A percentile compares a stretch with the other conserved stretches of the same genome.
Evolutionary conservation across 148 eudicot species (phyloP).

Genomic region (Camellia granthamiana): DNA sequence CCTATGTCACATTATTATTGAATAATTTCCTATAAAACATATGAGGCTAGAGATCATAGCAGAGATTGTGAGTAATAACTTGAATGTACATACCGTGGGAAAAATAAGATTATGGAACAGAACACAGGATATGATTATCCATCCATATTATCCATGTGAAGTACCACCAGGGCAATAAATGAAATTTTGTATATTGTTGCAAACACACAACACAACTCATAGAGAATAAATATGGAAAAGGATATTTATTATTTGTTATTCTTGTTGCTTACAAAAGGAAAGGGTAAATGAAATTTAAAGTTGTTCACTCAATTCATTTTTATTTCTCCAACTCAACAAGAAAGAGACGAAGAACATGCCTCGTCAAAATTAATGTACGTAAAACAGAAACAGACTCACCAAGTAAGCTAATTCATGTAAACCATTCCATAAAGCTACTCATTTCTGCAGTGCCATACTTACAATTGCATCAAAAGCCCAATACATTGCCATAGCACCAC

Average conservation of each 20-base stretch:
- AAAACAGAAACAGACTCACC: not conserved
- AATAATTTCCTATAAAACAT: not conserved
- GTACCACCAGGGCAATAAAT: too few species aligned
- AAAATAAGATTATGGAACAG: not conserved
- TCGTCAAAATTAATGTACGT: not conserved
- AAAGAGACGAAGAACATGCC: conserved; percentile 4
- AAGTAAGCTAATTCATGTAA: not conserved
- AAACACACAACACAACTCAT: not conserved
- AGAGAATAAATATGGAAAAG: not conserved
- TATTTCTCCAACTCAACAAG: not conserved
- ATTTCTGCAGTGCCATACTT: conserved; percentile 34
- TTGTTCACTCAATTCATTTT: not conserved
- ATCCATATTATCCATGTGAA: not conserved
- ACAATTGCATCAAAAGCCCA: conserved; percentile 94
- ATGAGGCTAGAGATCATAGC: not conserved
- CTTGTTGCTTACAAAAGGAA: not conserved
- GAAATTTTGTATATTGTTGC: not conserved
- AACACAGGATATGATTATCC: not conserved
- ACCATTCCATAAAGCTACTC: not conserved
- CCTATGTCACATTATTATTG: too few species aligned
- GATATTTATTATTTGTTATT: not conserved
- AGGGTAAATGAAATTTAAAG: not conserved
- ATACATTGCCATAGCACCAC: conserved; percentile 91
- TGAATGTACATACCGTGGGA: not conserved
- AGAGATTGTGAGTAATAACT: not conserved